Evolutionary conservation across 2,329 filamentous ascomycete species (phyloP), one percentile per base, ranked within the genome.

Genomic region (Geosmithia flava): DNA sequence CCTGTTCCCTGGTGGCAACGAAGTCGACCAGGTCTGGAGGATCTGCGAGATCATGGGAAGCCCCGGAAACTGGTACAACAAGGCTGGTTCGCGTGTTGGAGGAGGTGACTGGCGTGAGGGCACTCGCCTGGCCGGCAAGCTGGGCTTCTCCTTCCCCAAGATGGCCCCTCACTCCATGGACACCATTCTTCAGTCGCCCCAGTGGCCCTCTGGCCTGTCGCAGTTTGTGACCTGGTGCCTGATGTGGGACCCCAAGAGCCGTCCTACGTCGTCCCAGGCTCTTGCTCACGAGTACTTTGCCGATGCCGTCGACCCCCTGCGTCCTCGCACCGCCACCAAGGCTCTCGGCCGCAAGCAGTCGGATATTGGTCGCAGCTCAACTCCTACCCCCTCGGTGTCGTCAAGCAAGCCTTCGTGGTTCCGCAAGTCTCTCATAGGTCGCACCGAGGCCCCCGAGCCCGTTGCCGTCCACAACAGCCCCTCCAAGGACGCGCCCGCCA

Each of bases 1-100:
- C 17, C 72, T 98, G 11, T 98, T 98, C 72, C 93, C 93, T 11
- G 93, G 93, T 57, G 88, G 89, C 60, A 98, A 98, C 62, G 93
- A 98, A 69, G 93, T 98, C 1, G 93, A 98, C 58, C 93, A 98
- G 65, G 93, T 98, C 2, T 98, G 93, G 93, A 83, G 93, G 56
- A 87, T 98, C 0, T 98, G 93, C 62, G 93, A 98, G 64, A 95
- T 98, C 50, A 98, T 98, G 93, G 93, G 93, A 46, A 97, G 91
- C 68, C 93, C 93, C 2, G 93, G 93, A 43, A 91, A 91, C 68
- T 98, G 93, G 93, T 93, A 95, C 63, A 95, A 87, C 72, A 96
- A 96, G 67, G 75, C 86, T 5, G 90, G 90, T 20, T 74, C 75
- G 23, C 85, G 83, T 54, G 87, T 98, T 27, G 93, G 93, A 48